Conservation (phyloP, 129 eudicot genomes). For the Centella asiatica region DNA sequence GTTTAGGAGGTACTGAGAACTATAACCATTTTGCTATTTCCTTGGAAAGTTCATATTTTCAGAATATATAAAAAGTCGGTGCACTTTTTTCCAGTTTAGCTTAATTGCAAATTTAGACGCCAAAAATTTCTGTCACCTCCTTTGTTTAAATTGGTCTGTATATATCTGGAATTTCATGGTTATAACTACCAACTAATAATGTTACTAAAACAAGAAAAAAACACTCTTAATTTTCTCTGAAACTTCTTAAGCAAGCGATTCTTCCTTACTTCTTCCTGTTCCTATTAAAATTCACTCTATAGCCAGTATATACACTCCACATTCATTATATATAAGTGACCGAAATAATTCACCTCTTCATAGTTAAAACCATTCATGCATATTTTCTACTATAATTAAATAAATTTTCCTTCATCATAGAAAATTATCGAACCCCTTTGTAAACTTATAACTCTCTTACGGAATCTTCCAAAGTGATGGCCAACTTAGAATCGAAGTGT, state of each 20-base stretch:
- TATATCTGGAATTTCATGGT: neutral
- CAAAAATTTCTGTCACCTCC: neutral
- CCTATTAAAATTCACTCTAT: too few species aligned
- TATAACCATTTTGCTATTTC: neutral
- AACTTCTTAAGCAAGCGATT: neutral
- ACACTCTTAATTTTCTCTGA: too few species aligned
- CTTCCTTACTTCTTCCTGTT: too few species aligned
- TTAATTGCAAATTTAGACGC: conserved; percentile 3
- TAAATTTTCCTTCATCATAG: neutral
- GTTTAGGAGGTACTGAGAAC: neutral
- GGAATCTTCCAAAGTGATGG: conserved; percentile 1
- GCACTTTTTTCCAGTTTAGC: neutral
- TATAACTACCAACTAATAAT: neutral
- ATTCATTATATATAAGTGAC: too few species aligned
- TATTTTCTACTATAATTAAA: neutral
- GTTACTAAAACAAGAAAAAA: conserved; percentile 5
- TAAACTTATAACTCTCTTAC: too few species aligned
- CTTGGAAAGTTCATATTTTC: conserved; percentile 6
- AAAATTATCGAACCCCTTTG: neutral
- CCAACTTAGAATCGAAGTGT: conserved; percentile 9
- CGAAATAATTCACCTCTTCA: too few species aligned
- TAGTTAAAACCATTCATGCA: too few species aligned
- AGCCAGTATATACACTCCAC: too few species aligned
- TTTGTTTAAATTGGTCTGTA: neutral
- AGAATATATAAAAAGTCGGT: neutral